Evolutionary conservation across 2,329 filamentous ascomycete genomes (phyloP).

Genomic region (Ciborinia camelliae): DNA sequence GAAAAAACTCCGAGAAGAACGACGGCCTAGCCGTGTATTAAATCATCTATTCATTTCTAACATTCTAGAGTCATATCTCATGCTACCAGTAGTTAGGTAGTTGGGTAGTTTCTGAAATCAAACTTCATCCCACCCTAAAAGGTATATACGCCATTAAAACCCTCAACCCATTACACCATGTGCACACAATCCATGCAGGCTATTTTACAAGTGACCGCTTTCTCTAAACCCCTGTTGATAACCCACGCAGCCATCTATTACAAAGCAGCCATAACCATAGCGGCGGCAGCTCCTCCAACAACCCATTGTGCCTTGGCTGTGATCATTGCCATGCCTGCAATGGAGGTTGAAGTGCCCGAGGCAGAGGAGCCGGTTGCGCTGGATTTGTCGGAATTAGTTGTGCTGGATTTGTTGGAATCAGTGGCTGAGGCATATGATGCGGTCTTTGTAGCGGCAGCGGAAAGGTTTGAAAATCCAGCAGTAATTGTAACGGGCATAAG

Average conservation of each 20-base stretch:
- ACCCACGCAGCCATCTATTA: slow-evolving; percentile 6
- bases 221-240: not conserved
- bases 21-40: not conserved
- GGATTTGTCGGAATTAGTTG: not conserved
- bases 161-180: not conserved
- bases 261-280: slow-evolving; percentile 32
- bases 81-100: not conserved
- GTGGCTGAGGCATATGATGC: not conserved
- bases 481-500: slow-evolving; percentile 26
- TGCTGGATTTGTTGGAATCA: not conserved
- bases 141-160: not conserved
- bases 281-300: slow-evolving; percentile 29
- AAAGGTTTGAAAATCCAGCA: slow-evolving; percentile 18
- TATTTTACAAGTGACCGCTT: not conserved
- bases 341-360: slow-evolving; percentile 15
- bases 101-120: not conserved
- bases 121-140: not conserved
- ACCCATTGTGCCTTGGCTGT: slow-evolving; percentile 31
- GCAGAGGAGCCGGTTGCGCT: not conserved
- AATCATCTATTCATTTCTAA: not conserved
- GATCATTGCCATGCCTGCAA: slow-evolving; percentile 29
- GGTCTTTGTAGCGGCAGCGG: not conserved
- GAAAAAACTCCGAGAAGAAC: no score
- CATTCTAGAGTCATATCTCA: not conserved
- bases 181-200: not conserved